Evolutionary conservation across 345 rosid genomes (phyloP), one percentile per base, ranked within the genome.

Genomic region (Excoecaria cochinchinensis): DNA sequence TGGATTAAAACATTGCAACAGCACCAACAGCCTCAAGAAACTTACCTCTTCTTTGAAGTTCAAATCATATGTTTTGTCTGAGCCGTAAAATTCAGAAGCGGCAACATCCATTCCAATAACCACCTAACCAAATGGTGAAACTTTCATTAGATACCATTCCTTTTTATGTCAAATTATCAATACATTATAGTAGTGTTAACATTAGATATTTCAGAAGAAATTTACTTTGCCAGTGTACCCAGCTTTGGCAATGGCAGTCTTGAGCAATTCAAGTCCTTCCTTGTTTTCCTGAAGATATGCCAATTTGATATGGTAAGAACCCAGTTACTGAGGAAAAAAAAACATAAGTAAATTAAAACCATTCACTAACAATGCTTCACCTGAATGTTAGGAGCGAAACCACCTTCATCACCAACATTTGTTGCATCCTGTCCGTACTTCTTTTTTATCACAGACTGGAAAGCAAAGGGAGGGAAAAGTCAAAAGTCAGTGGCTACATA

Each of bases 101-200:
- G 99, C 99, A 72, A 95, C 99, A 84, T 95, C 99, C 99, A 95
- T 95, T 74, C 99, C 99, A 69, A 95, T 95, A 80, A 95, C 97
- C 76, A 95, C 97, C 98, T 95, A 82, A 59, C 8, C 82, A 58
- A 75, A 70, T 16, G n/a, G 71, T 76, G 21, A 19, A 58, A 38
- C 31, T 25, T 46, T 72, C 7, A 64, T 70, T 73, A 11, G 39
- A 50, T 21, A 6, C 25, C 57, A 50, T 1, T 50, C 21, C 50
- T 55, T 74, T 76, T 46, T 31, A 38, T 24, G 39, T 36, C 42
- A 40, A 67, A 38, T 38, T 15, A 36, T 36, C 9, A 17, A 64
- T 6, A 5, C 48, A 44, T 10, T 4, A 44, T 5, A 44, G 7
- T 3, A 44, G 10, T 44, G 5, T 44, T 31, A 25, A 76, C n/a